Evolutionary conservation across 345 rosid genomes (phyloP).

Genomic region (Clarkia xantiana): DNA sequence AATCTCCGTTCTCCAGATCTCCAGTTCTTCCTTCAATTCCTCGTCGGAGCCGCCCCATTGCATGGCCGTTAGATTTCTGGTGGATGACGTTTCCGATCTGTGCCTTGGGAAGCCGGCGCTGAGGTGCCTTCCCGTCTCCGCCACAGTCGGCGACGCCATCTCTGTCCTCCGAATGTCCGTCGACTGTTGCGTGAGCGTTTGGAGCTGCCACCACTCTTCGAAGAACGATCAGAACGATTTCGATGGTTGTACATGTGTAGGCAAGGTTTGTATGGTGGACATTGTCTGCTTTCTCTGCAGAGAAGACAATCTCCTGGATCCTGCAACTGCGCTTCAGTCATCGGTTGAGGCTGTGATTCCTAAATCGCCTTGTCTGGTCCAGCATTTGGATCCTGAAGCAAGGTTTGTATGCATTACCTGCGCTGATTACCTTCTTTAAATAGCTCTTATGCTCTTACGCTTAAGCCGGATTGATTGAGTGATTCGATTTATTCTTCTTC

Average conservation of each 20-base stretch:
- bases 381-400: slow-evolving; percentile 38
- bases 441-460: background rate
- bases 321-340: slow-evolving; percentile 25
- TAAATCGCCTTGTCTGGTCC: slow-evolving; percentile 18
- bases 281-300: slow-evolving; percentile 37
- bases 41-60: slow-evolving; percentile 11
- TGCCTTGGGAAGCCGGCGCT: slow-evolving; percentile 63
- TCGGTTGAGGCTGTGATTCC: slow-evolving; percentile 25
- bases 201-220: slow-evolving; percentile 34
- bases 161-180: slow-evolving; percentile 25
- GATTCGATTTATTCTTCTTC: no score
- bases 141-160: slow-evolving; percentile 52
- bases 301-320: slow-evolving; percentile 33
- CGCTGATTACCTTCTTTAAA: background rate
- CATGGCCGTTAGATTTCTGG: slow-evolving; percentile 43
- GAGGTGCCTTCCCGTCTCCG: slow-evolving; percentile 30
- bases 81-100: slow-evolving; percentile 36
- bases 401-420: slow-evolving; percentile 17
- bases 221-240: background rate
- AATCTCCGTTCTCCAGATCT: background rate
- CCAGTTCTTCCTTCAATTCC: background rate
- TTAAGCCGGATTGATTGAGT: background rate
- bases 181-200: slow-evolving; percentile 34
- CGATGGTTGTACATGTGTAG: slow-evolving; percentile 34
- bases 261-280: slow-evolving; percentile 59